Conservation (phyloP, 2,329 filamentous ascomycete genomes). For the Sporothrix pseudoabietina region DNA sequence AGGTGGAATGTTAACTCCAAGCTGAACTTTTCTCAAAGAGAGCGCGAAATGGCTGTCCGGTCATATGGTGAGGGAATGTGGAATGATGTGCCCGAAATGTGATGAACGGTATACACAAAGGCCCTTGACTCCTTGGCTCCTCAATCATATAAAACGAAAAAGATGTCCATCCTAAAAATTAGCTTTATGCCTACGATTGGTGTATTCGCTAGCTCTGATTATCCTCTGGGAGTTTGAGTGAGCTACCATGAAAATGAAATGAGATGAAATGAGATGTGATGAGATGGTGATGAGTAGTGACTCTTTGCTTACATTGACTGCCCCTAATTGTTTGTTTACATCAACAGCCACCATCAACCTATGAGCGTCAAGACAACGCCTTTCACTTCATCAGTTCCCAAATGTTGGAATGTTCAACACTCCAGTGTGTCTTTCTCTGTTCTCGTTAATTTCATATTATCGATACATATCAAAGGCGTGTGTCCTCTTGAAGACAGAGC, state of each 20-base stretch:
- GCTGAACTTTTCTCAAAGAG: too few species aligned
- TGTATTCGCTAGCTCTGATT: too few species aligned
- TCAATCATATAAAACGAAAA: neutral
- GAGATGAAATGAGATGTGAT: neutral
- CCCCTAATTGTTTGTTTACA: conserved; percentile 7
- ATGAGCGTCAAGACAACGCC: neutral
- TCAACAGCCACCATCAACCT: neutral
- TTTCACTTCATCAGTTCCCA: neutral
- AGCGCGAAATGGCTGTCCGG: too few species aligned
- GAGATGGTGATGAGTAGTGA: neutral
- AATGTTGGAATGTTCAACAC: too few species aligned
- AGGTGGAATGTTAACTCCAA: too few species aligned
- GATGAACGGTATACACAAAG: neutral
- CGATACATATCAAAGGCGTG: too few species aligned
- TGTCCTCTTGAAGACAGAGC: too few species aligned
- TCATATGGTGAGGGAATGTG: neutral
- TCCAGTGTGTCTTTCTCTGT: too few species aligned
- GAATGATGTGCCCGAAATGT: neutral
- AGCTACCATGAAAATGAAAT: neutral
- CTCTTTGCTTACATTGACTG: conserved; percentile 4
- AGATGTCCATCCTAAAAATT: too few species aligned
- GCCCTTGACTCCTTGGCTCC: too few species aligned
- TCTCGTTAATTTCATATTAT: too few species aligned
- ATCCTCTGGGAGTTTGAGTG: neutral
- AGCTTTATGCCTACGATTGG: too few species aligned